Conservation (phyloP, 2,329 filamentous ascomycete species). For the Colletotrichum paranaense region DNA sequence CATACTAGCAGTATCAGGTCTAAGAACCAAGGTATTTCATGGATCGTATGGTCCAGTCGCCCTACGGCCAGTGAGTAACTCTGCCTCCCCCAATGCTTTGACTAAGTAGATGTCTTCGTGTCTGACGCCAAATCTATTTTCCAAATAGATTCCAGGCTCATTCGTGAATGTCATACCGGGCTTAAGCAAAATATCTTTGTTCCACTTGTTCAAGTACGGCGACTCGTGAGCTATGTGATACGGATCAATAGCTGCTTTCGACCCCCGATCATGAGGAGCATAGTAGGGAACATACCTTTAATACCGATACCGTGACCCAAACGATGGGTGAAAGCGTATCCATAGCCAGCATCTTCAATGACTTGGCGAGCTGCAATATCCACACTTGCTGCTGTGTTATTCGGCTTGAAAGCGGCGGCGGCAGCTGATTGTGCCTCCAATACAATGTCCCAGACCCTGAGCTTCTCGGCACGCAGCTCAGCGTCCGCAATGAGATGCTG, state of each 20-base stretch:
- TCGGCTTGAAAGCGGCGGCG: slow-evolving; percentile 59
- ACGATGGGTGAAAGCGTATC: slow-evolving; percentile 69
- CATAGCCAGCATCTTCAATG: slow-evolving; percentile 69
- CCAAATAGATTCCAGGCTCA: slow-evolving; percentile 72
- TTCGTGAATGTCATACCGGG: slow-evolving; percentile 73
- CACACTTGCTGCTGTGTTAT: slow-evolving; percentile 67
- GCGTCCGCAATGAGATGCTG: neutral
- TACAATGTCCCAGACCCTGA: slow-evolving; percentile 69
- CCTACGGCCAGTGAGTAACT: slow-evolving; percentile 64
- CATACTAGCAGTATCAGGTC: too few relatives aligned
- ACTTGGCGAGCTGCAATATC: slow-evolving; percentile 70
- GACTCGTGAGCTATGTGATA: slow-evolving; percentile 65
- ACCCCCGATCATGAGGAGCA: too few relatives aligned
- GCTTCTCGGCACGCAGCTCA: slow-evolving; percentile 57
- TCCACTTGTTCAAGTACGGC: slow-evolving; percentile 73
- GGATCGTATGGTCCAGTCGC: slow-evolving; percentile 66
- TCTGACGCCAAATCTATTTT: slow-evolving; percentile 69
- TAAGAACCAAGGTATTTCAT: slow-evolving; percentile 23
- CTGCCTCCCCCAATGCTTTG: slow-evolving; percentile 61
- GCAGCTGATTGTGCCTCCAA: slow-evolving; percentile 71
- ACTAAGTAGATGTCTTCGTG: slow-evolving; percentile 73
- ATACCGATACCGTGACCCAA: slow-evolving; percentile 74
- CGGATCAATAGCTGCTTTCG: neutral
- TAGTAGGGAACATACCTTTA: slow-evolving; percentile 48
- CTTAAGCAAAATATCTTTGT: slow-evolving; percentile 56